Base-by-base conservation (phyloP, 352 stramenopile species). In the Pythium dissimile region DNA sequence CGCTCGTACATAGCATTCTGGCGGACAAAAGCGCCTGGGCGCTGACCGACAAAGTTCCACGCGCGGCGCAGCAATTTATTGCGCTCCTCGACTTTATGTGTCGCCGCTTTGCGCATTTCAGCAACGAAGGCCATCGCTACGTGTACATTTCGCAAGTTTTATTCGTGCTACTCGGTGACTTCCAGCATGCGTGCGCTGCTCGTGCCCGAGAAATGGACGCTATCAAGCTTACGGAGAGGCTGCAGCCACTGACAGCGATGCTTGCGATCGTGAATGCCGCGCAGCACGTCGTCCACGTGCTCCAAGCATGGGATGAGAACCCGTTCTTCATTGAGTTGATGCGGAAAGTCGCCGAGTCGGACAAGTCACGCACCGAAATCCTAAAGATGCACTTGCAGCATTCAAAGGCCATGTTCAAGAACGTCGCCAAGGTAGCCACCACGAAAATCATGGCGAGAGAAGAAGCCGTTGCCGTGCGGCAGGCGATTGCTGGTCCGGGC, bases 131-230 rank as follows among this genome's bases (percentile, higher is more conserved):
- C 43, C 77, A 89, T 45, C 68, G 80, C 2, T 90, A 88, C 41
- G n/a, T 92, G 55, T 92, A 92, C 59, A 68, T 92, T 9, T 75
- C 78, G 28, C 80, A 92, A 45, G 82, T 92, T 37, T 71, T 86
- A 26, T 60, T 84, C 16, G 64, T 66, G 23, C 58, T 92, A 44
- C 60, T 92, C 6, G 34, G 62, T 11, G 51, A 62, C 2, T 67
- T 77, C 26, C 41, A 66, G 18, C 51, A 41, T 0, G 42, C 53
- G 15, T 75, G 68, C 28, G 27, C 48, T 16, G 28, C 47, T 9
- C 66, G 43, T 16, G 53, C 38, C 5, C 50, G 59, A 10, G 21
- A 38, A 30, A 12, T 64, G 28, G 30, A 44, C 21, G 24, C 49
- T 0, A 41, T 43, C 16, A 30, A 11, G 12, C 31, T 26, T 11